Percentiles rank a stretch among this genome's conserved stretches.
Evolutionary conservation across 176 grass and related monocot genomes (phyloP).

Genomic region (Oryza australiensis): DNA sequence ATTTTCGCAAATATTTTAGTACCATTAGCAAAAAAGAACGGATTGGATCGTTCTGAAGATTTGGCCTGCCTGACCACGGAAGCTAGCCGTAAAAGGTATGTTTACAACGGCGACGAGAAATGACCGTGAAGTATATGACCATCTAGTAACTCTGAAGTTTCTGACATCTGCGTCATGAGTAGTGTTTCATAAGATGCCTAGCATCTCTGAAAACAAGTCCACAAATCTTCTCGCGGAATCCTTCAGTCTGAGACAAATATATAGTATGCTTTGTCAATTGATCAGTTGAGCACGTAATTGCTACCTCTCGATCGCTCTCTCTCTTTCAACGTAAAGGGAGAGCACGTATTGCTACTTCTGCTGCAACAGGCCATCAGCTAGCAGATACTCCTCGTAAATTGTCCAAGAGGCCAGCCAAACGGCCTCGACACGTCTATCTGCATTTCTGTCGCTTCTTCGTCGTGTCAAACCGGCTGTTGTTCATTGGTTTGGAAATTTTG

Average conservation of each 20-base stretch:
- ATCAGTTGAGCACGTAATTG: neutral
- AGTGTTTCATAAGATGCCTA: neutral
- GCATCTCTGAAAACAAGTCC: neutral
- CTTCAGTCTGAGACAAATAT: neutral
- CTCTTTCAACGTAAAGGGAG: neutral
- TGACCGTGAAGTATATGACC: neutral
- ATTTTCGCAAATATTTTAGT: neutral
- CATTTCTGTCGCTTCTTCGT: neutral
- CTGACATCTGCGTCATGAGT: neutral
- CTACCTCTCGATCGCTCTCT: neutral
- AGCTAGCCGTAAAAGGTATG: neutral
- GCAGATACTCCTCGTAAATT: neutral
- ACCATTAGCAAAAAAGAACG: neutral
- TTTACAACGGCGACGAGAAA: neutral
- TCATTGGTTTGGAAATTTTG: neutral
- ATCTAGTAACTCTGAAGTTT: neutral
- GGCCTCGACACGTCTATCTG: neutral
- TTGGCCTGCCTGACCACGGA: neutral
- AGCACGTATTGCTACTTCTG: neutral
- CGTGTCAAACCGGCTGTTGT: neutral
- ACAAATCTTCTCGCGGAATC: neutral
- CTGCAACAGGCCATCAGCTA: neutral
- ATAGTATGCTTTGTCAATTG: neutral
- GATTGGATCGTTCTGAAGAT: neutral
- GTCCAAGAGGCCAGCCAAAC: neutral